Base-by-base conservation (phyloP, 306 rosid genomes). In the Aeschynomene evenia region DNA sequence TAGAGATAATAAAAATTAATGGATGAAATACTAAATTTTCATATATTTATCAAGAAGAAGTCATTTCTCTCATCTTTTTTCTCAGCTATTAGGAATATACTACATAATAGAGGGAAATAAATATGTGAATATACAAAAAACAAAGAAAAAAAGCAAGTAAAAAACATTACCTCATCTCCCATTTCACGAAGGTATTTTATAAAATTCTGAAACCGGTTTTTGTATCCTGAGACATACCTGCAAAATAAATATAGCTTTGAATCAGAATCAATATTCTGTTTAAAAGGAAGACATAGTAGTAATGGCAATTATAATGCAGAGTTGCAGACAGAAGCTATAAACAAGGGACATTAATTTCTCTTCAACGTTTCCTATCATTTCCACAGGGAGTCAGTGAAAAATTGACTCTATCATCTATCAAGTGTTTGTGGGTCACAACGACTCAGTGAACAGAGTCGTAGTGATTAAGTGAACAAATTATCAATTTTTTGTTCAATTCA, bases 171-270 rank as follows among this genome's bases (percentile, higher is more conserved):
- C 87, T 83, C 87, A 76, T 83, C 87, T 39, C 87, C 87, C 87
- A 83, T 83, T 83, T 83, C 87, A 24, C 84, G 76, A 31, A 83
- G 84, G 74, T 79, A 68, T 55, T 71, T 79, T 37, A 83, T 83
- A 45, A 83, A 83, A 76, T 83, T 83, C 65, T 83, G 87, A 48
- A 83, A 83, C 20, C 87, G 82, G 36, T 83, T 83, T 57, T 83
- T 83, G 75, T 83, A 83, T 72, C 87, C 87, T 8, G 87, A 83
- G 18, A 83, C 74, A 72, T 83, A 83, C 49, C 84, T 83, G 79
- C 79, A 79, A 76, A 71, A 76, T 15, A 21, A 16, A 62, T 15
- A 34, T 7, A 49, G 46, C 18, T 40, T n/a, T 55, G 2, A 68
- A 71, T n/a, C n/a, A n/a, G n/a, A n/a, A n/a, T 71, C 9, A 34